Percentiles rank a stretch among this genome's conserved stretches.
These are phyloP conservation scores for Pulveroboletus frians DNA, from an alignment of 768 basidiomycete species.

Conservation along the genomic window DNA sequence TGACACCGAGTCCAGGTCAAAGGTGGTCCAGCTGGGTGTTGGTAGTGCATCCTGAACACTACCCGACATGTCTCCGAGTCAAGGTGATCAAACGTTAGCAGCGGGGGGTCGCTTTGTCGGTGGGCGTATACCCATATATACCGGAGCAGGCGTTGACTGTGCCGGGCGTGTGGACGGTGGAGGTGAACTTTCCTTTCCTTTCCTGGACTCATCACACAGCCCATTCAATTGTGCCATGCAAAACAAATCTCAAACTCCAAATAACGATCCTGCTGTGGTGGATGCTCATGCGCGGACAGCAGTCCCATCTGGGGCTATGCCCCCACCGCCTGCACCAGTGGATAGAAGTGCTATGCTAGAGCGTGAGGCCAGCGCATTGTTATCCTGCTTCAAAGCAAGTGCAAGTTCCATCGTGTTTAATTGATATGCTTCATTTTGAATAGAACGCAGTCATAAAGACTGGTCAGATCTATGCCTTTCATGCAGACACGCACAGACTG, in stretches of 20 bases:
- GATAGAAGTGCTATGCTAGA: conserved; percentile 45
- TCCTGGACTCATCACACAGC: conserved; percentile 11
- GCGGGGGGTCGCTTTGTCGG: background rate
- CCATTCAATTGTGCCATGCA: conserved; percentile 34
- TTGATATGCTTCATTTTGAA: background rate
- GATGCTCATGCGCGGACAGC: conserved; percentile 25
- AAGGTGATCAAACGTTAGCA: background rate
- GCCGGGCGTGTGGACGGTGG: background rate
- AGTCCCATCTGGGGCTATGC: conserved; percentile 38
- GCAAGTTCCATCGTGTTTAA: background rate
- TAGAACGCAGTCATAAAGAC: conserved; percentile 66
- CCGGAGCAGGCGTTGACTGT: background rate
- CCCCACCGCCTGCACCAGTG: conserved; percentile 45
- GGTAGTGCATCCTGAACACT: conserved; percentile 13
- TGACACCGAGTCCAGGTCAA: conserved; percentile 11
- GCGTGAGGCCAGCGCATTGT: conserved; percentile 59
- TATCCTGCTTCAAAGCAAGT: conserved; percentile 52
- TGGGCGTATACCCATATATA: conserved; percentile 1
- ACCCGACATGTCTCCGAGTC: conserved; percentile 20
- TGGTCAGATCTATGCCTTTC: conserved; percentile 66
- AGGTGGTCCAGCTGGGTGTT: conserved; percentile 13
- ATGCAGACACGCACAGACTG: conserved; percentile 61
- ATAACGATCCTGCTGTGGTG: conserved; percentile 9
- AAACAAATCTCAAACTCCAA: conserved; percentile 36
- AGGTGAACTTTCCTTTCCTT: conserved; percentile 20